These are phyloP conservation scores for Alternaria postmessia DNA, from an alignment of 2,329 filamentous ascomycete species.

Conservation along the genomic window DNA sequence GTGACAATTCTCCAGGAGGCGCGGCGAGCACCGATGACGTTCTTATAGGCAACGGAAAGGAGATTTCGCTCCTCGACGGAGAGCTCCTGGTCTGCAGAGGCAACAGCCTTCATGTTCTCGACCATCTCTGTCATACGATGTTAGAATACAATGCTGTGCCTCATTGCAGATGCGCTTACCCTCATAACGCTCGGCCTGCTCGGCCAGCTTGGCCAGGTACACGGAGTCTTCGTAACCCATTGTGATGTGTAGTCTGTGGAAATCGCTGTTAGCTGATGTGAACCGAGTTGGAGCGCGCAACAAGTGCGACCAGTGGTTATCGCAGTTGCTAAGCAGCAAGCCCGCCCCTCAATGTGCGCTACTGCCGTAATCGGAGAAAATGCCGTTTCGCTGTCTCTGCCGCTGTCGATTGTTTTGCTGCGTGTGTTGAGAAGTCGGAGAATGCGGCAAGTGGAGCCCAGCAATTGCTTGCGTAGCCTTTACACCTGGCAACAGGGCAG, in stretches of 20 bases:
- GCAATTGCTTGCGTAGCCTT: constrained; percentile 31
- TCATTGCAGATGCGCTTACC: constrained; percentile 62
- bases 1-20: constrained; percentile 98
- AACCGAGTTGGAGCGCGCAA: constrained; percentile 20
- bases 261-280: constrained; percentile 35
- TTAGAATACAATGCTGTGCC: constrained; percentile 26
- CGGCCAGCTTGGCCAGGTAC: constrained; percentile 99
- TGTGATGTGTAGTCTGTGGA: constrained; percentile 58
- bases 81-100: constrained; percentile 74
- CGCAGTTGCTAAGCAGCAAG: constrained; percentile 23
- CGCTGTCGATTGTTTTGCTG: neutral
- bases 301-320: constrained; percentile 17
- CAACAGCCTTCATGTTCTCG: constrained; percentile 99
- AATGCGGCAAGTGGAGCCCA: constrained; percentile 17
- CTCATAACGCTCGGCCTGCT: constrained; percentile 99
- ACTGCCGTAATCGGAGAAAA: constrained; percentile 16
- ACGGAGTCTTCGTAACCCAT: constrained; percentile 99
- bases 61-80: constrained; percentile 96
- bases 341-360: constrained; percentile 32
- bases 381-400: neutral
- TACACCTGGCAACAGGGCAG: constrained; percentile 20
- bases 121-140: constrained; percentile 80
- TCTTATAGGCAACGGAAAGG: constrained; percentile 98
- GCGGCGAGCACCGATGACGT: constrained; percentile 95
- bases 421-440: constrained; percentile 1